A percentile compares a stretch with the other conserved stretches of the same genome.
Conservation (phyloP, 164 flowering plant genomes). For the Tinospora cordifolia region DNA sequence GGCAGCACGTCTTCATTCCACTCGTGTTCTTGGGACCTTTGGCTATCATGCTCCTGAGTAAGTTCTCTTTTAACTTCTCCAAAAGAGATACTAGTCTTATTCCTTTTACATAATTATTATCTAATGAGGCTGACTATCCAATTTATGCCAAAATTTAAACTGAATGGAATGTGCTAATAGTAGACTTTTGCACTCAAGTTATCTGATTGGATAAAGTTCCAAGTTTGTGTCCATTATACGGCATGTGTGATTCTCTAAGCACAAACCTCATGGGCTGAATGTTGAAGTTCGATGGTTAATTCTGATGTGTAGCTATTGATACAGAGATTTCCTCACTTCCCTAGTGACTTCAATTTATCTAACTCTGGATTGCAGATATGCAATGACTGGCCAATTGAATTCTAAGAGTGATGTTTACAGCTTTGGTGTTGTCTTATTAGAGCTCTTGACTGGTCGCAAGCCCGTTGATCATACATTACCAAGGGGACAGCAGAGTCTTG, state of each 20-base stretch:
- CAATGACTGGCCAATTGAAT: slow-evolving; percentile 85
- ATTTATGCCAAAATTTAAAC: no score
- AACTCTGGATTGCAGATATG: slow-evolving; percentile 49
- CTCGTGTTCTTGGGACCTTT: slow-evolving; percentile 91
- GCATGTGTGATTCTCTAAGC: no score
- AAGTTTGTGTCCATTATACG: no score
- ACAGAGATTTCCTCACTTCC: not conserved
- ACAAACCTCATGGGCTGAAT: no score
- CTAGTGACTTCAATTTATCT: not conserved
- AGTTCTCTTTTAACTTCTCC: slow-evolving; percentile 17
- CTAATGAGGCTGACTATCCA: no score
- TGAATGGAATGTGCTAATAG: no score
- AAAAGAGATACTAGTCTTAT: not conserved
- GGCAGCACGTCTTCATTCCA: slow-evolving; percentile 91
- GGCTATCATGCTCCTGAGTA: slow-evolving; percentile 98
- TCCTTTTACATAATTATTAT: not conserved
- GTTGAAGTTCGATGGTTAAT: no score
- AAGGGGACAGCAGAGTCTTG: slow-evolving; percentile 88
- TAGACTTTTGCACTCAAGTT: no score
- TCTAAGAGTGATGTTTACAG: slow-evolving; percentile 90
- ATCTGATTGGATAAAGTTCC: no score
- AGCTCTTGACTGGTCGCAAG: slow-evolving; percentile 83
- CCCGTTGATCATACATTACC: slow-evolving; percentile 90
- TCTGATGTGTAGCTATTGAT: no score
- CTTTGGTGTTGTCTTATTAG: slow-evolving; percentile 82